Evolutionary conservation across 2,329 filamentous ascomycete genomes (phyloP).

Genomic region (Hortaea sp.): DNA sequence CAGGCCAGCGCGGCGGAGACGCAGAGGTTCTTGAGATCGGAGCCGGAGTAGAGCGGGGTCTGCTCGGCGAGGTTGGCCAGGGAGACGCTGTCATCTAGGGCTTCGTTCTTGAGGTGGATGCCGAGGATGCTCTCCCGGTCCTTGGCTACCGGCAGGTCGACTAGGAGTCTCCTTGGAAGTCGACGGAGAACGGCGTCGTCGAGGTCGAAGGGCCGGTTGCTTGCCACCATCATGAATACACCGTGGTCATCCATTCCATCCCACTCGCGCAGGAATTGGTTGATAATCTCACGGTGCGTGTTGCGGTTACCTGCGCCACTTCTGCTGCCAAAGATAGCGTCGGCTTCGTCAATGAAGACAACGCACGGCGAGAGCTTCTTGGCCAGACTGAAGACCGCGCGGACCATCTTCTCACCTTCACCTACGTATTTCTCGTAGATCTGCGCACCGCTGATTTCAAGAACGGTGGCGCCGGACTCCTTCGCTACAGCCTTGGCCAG

Average conservation of each 20-base stretch:
- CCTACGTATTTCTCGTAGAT: conserved; percentile 96
- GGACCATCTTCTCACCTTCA: conserved; percentile 91
- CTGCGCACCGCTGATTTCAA: conserved; percentile 82
- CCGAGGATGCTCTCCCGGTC: conserved; percentile 60
- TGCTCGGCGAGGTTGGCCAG: conserved; percentile 53
- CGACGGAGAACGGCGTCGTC: conserved; percentile 79
- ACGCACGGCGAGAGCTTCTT: conserved; percentile 86
- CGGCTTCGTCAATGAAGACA: conserved; percentile 94
- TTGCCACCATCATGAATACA: conserved; percentile 97
- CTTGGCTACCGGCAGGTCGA: conserved; percentile 58
- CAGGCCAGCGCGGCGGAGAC: conserved; percentile 71
- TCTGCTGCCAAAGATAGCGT: conserved; percentile 78
- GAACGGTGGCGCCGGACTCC: conserved; percentile 55
- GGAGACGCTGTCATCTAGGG: conserved; percentile 50
- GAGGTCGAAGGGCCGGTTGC: conserved; percentile 88
- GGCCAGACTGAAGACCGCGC: conserved; percentile 81
- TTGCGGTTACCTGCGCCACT: conserved; percentile 55
- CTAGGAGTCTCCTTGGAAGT: conserved; percentile 60
- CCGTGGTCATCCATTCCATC: conserved; percentile 72
- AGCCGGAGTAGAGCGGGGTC: conserved; percentile 71
- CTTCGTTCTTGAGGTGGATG: conserved; percentile 62
- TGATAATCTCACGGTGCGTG: conserved; percentile 80
- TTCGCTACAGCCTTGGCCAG: conserved; percentile 57
- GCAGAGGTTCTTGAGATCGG: conserved; percentile 72
- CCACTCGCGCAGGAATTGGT: conserved; percentile 95